Evolutionary conservation across 2,329 filamentous ascomycete genomes (phyloP), one percentile per base, ranked within the genome.

Genomic region (Exserohilum turcica): DNA sequence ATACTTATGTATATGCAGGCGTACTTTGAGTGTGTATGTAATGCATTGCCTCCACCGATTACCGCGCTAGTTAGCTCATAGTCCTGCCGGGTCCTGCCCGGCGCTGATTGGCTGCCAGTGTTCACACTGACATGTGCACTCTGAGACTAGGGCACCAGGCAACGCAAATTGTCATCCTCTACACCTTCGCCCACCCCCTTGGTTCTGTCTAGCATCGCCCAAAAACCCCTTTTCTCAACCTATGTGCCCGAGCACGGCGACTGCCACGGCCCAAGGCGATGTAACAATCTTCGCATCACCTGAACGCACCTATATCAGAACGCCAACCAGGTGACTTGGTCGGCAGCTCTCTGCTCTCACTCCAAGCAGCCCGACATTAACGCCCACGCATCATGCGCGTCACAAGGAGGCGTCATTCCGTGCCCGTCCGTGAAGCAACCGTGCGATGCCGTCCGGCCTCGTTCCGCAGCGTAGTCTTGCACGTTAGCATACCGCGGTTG

Each of bases 271-370:
- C n/a, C n/a, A n/a, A n/a, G n/a, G n/a, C n/a, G 31, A 44, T 35
- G 42, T 44, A 37, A 31, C 32, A 29, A 46, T 29, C 28, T 15
- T 21, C 13, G 29, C 48, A 46, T 56, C 54, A 56, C 45, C 43
- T 50, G 51, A 36, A 35, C 36, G 19, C 33, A n/a, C 8, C 29
- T 37, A 28, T 36, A 40, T 28, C 33, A 45, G 38, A 42, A 54
- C 54, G 54, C 54, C 54, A 48, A 48, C 18, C 55, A 58, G 44
- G 44, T 58, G 55, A 58, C 52, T 46, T 40, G 43, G 10, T 32
- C 15, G 18, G 15, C 18, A 18, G 8, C 9, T 21, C 19, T 33
- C 33, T 19, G 35, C 38, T 31, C 39, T 43, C 15, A 16, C 16
- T 31, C 7, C 18, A 29, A 42, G 27, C 38, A 21, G 27, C 27